Evolutionary conservation across 2,329 filamentous ascomycete species (phyloP).

Genomic region (Penicillium sclerotigenum): DNA sequence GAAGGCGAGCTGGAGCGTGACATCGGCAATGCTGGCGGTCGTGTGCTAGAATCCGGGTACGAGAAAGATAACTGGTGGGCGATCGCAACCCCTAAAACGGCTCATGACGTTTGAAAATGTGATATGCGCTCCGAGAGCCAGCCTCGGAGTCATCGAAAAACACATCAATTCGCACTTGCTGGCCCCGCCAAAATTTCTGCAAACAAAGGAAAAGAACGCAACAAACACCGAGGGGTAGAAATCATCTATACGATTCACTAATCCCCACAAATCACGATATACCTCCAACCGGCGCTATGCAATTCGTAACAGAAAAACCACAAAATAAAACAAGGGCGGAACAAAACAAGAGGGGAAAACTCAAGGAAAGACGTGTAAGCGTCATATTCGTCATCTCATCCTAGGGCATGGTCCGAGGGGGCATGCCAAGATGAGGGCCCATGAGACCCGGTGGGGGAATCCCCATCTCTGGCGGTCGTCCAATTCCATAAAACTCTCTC

Average conservation of each 20-base stretch:
- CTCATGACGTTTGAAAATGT: constrained; percentile 12
- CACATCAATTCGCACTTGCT: constrained; percentile 6
- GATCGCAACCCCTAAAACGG: constrained; percentile 50
- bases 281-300: constrained; percentile 40
- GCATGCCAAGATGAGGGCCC: constrained; percentile 32
- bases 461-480: constrained; percentile 32
- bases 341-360: constrained; percentile 4
- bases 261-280: constrained; percentile 33
- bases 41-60: constrained; percentile 76
- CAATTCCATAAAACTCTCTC: constrained; percentile 37
- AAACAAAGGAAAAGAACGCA: constrained; percentile 14
- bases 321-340: neutral
- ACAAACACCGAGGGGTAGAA: constrained; percentile 15
- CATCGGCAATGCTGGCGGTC: constrained; percentile 69
- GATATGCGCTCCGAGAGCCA: constrained; percentile 28
- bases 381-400: constrained; percentile 20
- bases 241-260: constrained; percentile 29
- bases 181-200: constrained; percentile 5
- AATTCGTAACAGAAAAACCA: constrained; percentile 34
- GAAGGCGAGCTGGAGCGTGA: constrained; percentile 84
- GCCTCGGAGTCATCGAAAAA: constrained; percentile 23
- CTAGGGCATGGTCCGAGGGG: constrained; percentile 39
- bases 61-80: constrained; percentile 99
- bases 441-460: constrained; percentile 32
- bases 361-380: constrained; percentile 26